Percentiles rank a stretch among this genome's conserved stretches.
phyloP scores from a whole-genome alignment of 1,284 basidiomycete species.

The Puccinia coronata region DNA sequence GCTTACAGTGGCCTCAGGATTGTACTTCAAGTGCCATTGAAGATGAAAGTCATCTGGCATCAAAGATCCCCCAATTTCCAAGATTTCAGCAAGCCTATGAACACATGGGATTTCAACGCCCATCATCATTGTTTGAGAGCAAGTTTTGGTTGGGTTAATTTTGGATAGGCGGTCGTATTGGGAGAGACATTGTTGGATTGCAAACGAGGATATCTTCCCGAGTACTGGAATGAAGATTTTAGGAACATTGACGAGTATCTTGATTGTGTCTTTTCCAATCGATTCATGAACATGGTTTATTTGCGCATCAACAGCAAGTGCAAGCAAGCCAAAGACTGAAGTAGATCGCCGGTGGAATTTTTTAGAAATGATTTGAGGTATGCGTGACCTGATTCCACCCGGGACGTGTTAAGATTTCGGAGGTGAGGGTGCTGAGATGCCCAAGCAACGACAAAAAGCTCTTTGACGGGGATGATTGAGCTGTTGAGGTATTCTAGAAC shows the following conservation, averaged over 20 bases:
- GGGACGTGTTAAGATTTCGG: background rate
- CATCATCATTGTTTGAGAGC: background rate
- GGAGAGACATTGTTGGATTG: too few species aligned
- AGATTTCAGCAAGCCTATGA: background rate
- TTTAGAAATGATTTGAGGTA: background rate
- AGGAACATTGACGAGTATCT: background rate
- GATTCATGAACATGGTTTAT: background rate
- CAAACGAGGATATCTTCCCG: too few species aligned
- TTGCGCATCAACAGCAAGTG: too few species aligned
- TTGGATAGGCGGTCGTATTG: too few species aligned
- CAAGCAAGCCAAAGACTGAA: background rate
- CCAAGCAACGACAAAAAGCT: too few species aligned
- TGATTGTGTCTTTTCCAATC: background rate
- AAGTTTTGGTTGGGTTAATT: background rate
- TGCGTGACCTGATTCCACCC: conserved; percentile 1
- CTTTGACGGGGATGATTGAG: too few species aligned
- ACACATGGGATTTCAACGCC: background rate
- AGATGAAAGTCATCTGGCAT: too few species aligned
- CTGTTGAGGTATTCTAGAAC: too few species aligned
- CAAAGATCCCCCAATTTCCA: too few species aligned
- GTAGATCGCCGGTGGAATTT: background rate
- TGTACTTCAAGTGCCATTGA: too few species aligned
- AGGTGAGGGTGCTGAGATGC: too few species aligned
- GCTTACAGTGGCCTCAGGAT: too few species aligned
- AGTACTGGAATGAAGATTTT: background rate